phyloP scores from a whole-genome alignment of 2,329 filamentous ascomycete genomes.

The Penicillium psychrosexuale region DNA sequence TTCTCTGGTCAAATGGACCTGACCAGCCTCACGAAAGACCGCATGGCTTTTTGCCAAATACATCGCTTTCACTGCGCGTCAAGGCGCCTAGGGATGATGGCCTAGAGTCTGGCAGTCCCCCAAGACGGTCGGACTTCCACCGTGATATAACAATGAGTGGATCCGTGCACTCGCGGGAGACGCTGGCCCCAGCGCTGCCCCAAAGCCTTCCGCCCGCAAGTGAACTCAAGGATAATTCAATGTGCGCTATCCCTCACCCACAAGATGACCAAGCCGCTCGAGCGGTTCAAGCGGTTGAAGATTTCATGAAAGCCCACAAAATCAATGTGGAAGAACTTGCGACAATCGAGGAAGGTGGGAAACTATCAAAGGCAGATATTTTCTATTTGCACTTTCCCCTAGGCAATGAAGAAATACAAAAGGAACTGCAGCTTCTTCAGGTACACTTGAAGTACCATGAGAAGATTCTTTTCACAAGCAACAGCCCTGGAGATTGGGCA shows the following conservation, averaged over 20 bases:
- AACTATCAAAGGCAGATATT: constrained; percentile 18
- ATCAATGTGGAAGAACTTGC: constrained; percentile 32
- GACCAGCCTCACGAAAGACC: not conserved
- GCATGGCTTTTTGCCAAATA: not conserved
- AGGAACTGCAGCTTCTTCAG: constrained; percentile 27
- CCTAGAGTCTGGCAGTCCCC: not conserved
- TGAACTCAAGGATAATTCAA: not conserved
- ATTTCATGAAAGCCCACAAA: constrained; percentile 16
- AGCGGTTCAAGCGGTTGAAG: not conserved
- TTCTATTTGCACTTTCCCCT: constrained; percentile 38
- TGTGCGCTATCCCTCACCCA: not conserved
- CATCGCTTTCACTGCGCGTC: not conserved
- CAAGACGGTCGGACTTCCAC: not conserved
- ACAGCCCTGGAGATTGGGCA: constrained; percentile 33
- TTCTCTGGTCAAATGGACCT: not conserved
- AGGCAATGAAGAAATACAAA: constrained; percentile 12
- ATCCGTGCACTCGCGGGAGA: not conserved
- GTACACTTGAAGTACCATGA: constrained; percentile 27
- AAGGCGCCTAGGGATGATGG: not conserved
- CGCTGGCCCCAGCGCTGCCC: not conserved
- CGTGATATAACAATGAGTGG: not conserved
- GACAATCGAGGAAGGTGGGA: constrained; percentile 16
- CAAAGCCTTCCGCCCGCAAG: not conserved
- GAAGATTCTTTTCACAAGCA: constrained; percentile 30
- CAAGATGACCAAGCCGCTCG: not conserved